Evolutionary conservation across 2,329 filamentous ascomycete genomes (phyloP).

Genomic region (Fusarium sterilihyphosum): DNA sequence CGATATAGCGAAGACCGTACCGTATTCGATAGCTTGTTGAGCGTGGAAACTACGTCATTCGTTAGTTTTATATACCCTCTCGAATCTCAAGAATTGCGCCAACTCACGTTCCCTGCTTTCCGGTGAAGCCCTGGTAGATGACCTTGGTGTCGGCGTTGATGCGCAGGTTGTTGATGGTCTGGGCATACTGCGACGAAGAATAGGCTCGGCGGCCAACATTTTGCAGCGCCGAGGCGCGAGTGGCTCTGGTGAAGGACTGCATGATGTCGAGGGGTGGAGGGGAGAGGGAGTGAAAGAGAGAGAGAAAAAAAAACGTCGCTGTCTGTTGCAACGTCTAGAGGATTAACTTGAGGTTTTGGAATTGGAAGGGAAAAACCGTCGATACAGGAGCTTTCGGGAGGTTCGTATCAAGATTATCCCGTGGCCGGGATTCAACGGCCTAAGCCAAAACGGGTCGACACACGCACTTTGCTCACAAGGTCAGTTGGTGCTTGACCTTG

Average conservation of each 20-base stretch:
- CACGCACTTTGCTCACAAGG: conserved; percentile 19
- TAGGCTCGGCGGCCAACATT: conserved; percentile 75
- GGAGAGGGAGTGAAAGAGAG: conserved; percentile 1
- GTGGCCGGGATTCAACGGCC: conserved; percentile 39
- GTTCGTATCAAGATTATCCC: conserved; percentile 47
- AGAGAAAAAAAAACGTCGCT: conserved; percentile 7
- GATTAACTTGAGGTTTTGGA: conserved; percentile 24
- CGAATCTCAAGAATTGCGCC: neutral
- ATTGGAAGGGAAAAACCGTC: conserved; percentile 42
- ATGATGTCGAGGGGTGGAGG: conserved; percentile 61
- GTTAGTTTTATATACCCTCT: conserved; percentile 13
- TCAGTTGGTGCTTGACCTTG: conserved; percentile 28
- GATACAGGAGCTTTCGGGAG: conserved; percentile 42
- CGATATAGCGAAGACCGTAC: conserved; percentile 61
- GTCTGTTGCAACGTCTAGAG: conserved; percentile 21
- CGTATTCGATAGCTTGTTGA: conserved; percentile 97
- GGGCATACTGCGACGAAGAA: conserved; percentile 77
- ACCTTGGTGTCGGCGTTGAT: conserved; percentile 95
- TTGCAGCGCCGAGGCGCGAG: conserved; percentile 75
- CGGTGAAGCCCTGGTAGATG: conserved; percentile 96
- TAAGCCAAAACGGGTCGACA: conserved; percentile 38
- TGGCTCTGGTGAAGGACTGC: conserved; percentile 83
- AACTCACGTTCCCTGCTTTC: conserved; percentile 92
- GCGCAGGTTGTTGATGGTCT: conserved; percentile 85
- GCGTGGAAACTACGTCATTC: conserved; percentile 83